Evolutionary conservation across 805 yeast species (phyloP), one percentile per base, ranked within the genome.

Genomic region (Sugiyamaella qingdaonensis): DNA sequence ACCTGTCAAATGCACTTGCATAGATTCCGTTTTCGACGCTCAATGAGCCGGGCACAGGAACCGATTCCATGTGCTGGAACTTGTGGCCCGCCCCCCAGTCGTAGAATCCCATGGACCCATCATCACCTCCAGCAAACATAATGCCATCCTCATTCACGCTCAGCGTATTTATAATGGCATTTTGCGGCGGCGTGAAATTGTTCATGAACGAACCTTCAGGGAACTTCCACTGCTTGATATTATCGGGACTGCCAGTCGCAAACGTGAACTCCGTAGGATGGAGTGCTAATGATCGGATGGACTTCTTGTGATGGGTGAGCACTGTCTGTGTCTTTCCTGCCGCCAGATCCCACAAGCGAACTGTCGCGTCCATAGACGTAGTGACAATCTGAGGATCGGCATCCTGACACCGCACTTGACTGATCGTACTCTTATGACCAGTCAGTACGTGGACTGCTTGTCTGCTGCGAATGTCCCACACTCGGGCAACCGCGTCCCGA

Each of bases 401-500:
- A 0, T 80, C 75, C 49, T 86, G 84, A 52, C 89, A 75, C 35
- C 73, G 73, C 1, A 94, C 85, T 48, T 84, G 75, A 52, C 85
- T 84, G 4, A 94, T 80, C 13, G 94, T 85, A 39, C 80, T 78
- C 56, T 81, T 78, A 68, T 94, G 99, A 0, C 98, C 98, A 1
- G 84, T 73, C 36, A 94, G 72, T 0, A 86, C 86, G 77, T 85
- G 84, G 0, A 87, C 84, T 13, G 91, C 84, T 2, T 78, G 70
- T 46, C 89, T 74, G 0, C 95, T 80, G 54, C 99, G 76, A 52
- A 94, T 84, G 68, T 94, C 99, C 99, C 99, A 94, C 3, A 90
- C 85, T 51, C 95, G 74, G 0, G 90, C 85, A 0, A 88, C 85
- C 3, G 88, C 77, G 67, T 94, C 99, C 54, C 96, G 73, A 18